Evolutionary conservation across 257 asterid species (phyloP).

Genomic region (Scutellaria minor): DNA sequence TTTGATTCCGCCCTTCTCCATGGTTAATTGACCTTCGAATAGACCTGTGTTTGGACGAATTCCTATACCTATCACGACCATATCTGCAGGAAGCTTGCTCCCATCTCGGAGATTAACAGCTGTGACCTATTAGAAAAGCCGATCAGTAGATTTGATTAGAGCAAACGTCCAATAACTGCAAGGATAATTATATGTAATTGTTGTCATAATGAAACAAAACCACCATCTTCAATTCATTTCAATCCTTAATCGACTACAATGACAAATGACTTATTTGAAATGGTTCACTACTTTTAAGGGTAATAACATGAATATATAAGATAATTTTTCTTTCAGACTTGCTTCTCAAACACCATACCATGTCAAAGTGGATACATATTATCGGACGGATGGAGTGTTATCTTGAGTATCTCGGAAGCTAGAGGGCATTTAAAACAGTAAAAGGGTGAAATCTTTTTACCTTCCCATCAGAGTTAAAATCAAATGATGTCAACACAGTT

Average conservation of each 20-base stretch:
- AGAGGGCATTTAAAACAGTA: constrained; percentile 10
- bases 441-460: constrained; percentile 41
- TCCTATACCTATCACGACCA: constrained; percentile 92
- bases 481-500: constrained; percentile 87
- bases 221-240: not conserved
- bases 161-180: not conserved
- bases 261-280: not conserved
- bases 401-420: constrained; percentile 6
- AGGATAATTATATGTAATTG: constrained; percentile 6
- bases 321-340: constrained; percentile 1
- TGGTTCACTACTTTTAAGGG: constrained; percentile 7
- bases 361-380: constrained; percentile 22
- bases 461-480: constrained; percentile 76
- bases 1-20: constrained; percentile 92
- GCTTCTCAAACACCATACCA: not conserved
- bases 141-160: not conserved
- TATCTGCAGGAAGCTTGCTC: constrained; percentile 73
- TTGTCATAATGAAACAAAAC: not conserved
- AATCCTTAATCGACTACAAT: not conserved
- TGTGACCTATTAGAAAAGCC: constrained; percentile 56
- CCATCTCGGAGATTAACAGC: constrained; percentile 88
- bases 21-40: constrained; percentile 84
- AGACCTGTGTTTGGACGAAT: constrained; percentile 91
- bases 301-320: not conserved
- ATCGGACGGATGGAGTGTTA: constrained; percentile 1